These are phyloP conservation scores for Dalechampia spathulata DNA, from an alignment of 441 rosid species.

Conservation along the genomic window DNA sequence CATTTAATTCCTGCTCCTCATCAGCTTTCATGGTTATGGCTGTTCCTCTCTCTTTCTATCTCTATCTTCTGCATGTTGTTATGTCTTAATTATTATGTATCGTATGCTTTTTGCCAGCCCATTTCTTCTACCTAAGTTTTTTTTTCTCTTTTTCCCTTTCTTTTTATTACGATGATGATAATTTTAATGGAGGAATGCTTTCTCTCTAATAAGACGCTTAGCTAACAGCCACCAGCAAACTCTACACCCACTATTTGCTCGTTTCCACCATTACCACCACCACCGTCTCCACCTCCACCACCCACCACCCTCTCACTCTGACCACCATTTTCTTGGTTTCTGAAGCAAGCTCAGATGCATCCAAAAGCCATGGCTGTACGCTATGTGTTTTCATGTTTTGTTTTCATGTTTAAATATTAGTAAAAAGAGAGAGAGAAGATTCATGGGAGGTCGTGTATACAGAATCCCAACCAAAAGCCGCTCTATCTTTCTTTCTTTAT, in stretches of 20 bases:
- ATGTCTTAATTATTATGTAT: too few relatives aligned
- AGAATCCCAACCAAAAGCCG: too few relatives aligned
- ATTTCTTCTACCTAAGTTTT: background rate
- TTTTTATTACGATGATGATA: too few relatives aligned
- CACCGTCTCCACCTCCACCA: slow-evolving; percentile 6
- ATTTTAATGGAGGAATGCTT: too few relatives aligned
- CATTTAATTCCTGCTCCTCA: slow-evolving; percentile 12
- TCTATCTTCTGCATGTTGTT: background rate
- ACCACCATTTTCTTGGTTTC: slow-evolving; percentile 20
- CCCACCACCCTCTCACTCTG: too few relatives aligned
- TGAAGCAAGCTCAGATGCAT: slow-evolving; percentile 27
- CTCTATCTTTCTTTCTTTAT: slow-evolving; percentile 10
- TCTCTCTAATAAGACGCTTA: too few relatives aligned
- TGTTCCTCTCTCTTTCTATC: slow-evolving; percentile 5
- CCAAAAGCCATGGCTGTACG: slow-evolving; percentile 22
- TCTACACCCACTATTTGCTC: background rate
- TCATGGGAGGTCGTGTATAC: slow-evolving; percentile 27
- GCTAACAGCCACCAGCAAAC: slow-evolving; percentile 33
- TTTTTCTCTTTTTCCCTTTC: background rate
- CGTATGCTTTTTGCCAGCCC: too few relatives aligned
- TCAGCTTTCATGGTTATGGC: background rate
- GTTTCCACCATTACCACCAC: slow-evolving; percentile 14
- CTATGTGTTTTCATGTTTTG: background rate
- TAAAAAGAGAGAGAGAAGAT: background rate
- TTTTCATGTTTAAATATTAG: slow-evolving; percentile 1